Evolutionary conservation across 805 yeast species (phyloP).

Genomic region (Grigorovia humatica): DNA sequence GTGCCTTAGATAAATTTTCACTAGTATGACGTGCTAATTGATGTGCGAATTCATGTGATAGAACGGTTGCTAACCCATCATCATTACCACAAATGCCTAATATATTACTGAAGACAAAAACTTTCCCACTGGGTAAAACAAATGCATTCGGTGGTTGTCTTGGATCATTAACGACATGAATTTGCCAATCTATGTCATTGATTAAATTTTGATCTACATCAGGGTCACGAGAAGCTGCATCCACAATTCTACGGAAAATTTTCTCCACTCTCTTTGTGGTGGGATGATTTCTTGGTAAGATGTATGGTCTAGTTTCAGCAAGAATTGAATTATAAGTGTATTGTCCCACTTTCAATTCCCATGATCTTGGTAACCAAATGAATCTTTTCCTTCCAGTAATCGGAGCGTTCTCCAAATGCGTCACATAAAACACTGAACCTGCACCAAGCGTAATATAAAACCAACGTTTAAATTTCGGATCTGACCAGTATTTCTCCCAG

Average conservation of each 20-base stretch:
- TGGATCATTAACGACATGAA: slow-evolving; percentile 67
- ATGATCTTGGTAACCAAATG: slow-evolving; percentile 56
- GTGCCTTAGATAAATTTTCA: slow-evolving; percentile 71
- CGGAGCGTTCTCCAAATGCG: slow-evolving; percentile 70
- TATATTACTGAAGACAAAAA: slow-evolving; percentile 75
- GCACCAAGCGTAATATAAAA: slow-evolving; percentile 29
- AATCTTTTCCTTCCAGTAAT: slow-evolving; percentile 63
- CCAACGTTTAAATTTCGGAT: slow-evolving; percentile 25
- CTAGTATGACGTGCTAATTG: slow-evolving; percentile 86
- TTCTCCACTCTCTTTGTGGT: slow-evolving; percentile 41
- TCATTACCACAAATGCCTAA: slow-evolving; percentile 69
- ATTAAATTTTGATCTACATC: slow-evolving; percentile 26
- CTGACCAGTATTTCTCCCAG: slow-evolving; percentile 5
- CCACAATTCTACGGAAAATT: slow-evolving; percentile 56
- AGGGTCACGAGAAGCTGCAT: slow-evolving; percentile 39
- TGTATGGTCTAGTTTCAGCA: slow-evolving; percentile 37
- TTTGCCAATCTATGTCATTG: slow-evolving; percentile 48
- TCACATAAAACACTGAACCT: slow-evolving; percentile 32
- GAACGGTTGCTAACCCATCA: slow-evolving; percentile 90
- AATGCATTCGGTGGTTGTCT: slow-evolving; percentile 89
- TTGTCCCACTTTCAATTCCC: slow-evolving; percentile 56
- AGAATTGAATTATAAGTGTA: slow-evolving; percentile 53
- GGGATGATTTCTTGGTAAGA: slow-evolving; percentile 60
- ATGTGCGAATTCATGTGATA: slow-evolving; percentile 90
- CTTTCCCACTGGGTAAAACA: slow-evolving; percentile 92